Base-by-base conservation (phyloP, 2,329 filamentous ascomycete species). In the Massarina eburnea region DNA sequence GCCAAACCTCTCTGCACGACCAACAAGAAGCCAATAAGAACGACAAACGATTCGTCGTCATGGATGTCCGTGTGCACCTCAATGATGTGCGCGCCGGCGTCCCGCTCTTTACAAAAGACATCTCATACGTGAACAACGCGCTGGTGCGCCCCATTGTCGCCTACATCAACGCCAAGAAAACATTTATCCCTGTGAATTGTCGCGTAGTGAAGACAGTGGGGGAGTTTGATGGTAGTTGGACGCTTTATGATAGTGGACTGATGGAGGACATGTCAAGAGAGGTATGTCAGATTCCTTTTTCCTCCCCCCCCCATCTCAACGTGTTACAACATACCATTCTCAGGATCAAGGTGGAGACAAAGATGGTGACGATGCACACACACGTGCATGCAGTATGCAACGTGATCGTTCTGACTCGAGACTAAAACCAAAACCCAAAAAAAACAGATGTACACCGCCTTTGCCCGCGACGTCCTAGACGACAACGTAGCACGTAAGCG, bases 141-240 rank as follows among this genome's bases (percentile, higher is more conserved):
- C 83, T 97, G 4, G 89, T 97, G 27, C 84, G 94, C 4, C 94
- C 94, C 14, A 99, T 99, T 50, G 91, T 99, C 32, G 94, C 94
- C 6, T 99, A 97, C 69, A 97, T 99, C 72, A 99, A 99, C 71
- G 89, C 90, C 33, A 89, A 91, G 68, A 86, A 86, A 64, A 95
- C 92, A 0, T 97, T 96, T 64, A 97, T 99, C 34, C 94, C 94
- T 20, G 90, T 99, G 60, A 88, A 86, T 59, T 97, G 94, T 73
- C 87, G 92, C 49, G 89, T 99, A 39, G 90, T 97, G 54, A 99
- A 99, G 75, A 84, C 85, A 6, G 81, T 85, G 15, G 81, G 81
- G 48, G 94, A 99, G 67, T 99, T 99, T 63, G 89, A 97, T 68
- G 94, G 94, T 26, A 89, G 88, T 58, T 97, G 94, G 94, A 92